These are phyloP conservation scores for Globisporangium barbulae DNA, from an alignment of 352 stramenopile genomes.

Conservation along the genomic window DNA sequence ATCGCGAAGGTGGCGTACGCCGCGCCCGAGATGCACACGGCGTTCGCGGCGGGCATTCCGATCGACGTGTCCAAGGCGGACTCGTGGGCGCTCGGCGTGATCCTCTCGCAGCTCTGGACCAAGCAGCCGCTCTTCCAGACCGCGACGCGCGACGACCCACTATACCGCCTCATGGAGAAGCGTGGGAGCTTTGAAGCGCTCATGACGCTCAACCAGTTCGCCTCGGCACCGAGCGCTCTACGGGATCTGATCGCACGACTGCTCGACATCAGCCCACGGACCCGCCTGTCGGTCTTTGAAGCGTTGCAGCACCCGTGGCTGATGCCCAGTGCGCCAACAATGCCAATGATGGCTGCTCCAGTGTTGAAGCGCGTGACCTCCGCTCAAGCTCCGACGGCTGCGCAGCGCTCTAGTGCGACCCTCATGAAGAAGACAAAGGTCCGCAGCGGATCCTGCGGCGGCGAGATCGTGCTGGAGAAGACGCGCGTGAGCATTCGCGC, in stretches of 20 bases:
- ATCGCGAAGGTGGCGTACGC: slow-evolving; percentile 67
- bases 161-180: slow-evolving; percentile 44
- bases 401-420: background rate
- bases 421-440: slow-evolving; percentile 26
- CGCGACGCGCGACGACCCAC: slow-evolving; percentile 36
- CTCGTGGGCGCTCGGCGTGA: slow-evolving; percentile 66
- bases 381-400: background rate
- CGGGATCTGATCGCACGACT: slow-evolving; percentile 45
- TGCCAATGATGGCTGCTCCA: background rate
- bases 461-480: slow-evolving; percentile 59
- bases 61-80: slow-evolving; percentile 59
- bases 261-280: slow-evolving; percentile 41
- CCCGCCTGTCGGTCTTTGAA: slow-evolving; percentile 43
- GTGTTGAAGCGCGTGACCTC: slow-evolving; percentile 8
- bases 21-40: slow-evolving; percentile 52
- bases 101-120: slow-evolving; percentile 67
- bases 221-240: slow-evolving; percentile 24
- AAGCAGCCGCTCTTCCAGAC: slow-evolving; percentile 52
- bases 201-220: slow-evolving; percentile 24
- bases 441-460: slow-evolving; percentile 23
- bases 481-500: slow-evolving; percentile 48
- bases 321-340: background rate
- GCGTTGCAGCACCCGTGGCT: slow-evolving; percentile 61
- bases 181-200: slow-evolving; percentile 26
- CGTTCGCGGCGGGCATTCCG: slow-evolving; percentile 9